Evolutionary conservation across 2,329 filamentous ascomycete species (phyloP).

Genomic region (Phialophora tarda): DNA sequence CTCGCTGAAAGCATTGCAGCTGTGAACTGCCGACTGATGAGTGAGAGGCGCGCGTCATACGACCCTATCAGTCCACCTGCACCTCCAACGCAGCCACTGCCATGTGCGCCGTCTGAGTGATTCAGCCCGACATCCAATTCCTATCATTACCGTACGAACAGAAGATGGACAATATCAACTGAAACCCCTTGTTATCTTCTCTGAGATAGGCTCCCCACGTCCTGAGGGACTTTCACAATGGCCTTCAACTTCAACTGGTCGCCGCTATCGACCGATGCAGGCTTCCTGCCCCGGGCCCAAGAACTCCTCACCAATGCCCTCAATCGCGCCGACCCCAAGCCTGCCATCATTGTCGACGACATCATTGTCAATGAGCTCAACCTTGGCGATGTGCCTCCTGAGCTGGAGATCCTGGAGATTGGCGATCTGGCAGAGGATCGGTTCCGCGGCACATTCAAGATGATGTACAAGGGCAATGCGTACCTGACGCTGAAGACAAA

Average conservation of each 20-base stretch:
- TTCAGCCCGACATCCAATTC: constrained; percentile 12
- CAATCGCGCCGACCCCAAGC: constrained; percentile 97
- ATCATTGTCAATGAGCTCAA: constrained; percentile 92
- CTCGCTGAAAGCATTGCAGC: not conserved
- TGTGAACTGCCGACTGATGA: not conserved
- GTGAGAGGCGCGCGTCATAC: constrained; percentile 11
- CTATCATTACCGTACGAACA: not conserved
- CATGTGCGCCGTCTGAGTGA: constrained; percentile 25
- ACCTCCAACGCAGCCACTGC: constrained; percentile 13
- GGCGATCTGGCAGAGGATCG: constrained; percentile 96
- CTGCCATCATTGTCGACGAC: constrained; percentile 99
- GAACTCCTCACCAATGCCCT: constrained; percentile 93
- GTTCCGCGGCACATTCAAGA: constrained; percentile 98
- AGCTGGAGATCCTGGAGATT: constrained; percentile 96
- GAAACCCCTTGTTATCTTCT: not conserved
- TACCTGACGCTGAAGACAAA: constrained; percentile 93
- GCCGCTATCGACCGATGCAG: constrained; percentile 92
- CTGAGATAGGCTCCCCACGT: not conserved
- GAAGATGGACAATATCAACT: constrained; percentile 10
- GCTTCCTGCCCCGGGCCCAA: constrained; percentile 86
- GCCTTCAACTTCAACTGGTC: constrained; percentile 99
- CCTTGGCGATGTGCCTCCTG: constrained; percentile 89
- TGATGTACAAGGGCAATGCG: constrained; percentile 95
- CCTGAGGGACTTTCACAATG: constrained; percentile 61
- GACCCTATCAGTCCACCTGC: constrained; percentile 26